These are phyloP conservation scores for Panicum hallii DNA, from an alignment of 202 grass and related monocot species.

Conservation along the genomic window DNA sequence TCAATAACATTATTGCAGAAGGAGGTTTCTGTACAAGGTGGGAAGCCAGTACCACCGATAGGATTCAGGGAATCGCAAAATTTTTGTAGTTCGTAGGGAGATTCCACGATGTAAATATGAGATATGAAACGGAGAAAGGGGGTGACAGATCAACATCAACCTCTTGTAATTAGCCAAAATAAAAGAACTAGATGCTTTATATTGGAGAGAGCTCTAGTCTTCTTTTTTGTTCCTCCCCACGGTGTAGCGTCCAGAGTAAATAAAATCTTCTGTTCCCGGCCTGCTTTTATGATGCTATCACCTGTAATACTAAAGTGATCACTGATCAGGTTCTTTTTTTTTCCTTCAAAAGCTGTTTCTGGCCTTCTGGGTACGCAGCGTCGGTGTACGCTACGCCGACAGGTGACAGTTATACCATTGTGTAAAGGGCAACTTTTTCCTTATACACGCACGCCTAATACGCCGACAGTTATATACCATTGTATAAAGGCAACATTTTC, in stretches of 20 bases:
- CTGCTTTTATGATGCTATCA: neutral
- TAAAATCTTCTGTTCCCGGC: neutral
- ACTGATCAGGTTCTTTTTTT: neutral
- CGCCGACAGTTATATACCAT: no score
- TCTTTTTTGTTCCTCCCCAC: slow-evolving; percentile 6
- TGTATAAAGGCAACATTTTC: no score
- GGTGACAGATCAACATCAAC: slow-evolving; percentile 36
- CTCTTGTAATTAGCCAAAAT: slow-evolving; percentile 61
- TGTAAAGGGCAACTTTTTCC: neutral
- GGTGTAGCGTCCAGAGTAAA: neutral
- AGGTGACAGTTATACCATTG: neutral
- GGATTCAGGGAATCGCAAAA: slow-evolving; percentile 56
- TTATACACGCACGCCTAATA: no score
- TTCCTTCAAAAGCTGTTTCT: neutral
- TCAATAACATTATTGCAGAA: slow-evolving; percentile 54
- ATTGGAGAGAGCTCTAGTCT: slow-evolving; percentile 39
- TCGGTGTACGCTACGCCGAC: neutral
- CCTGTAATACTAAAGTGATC: slow-evolving; percentile 2
- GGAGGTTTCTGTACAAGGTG: slow-evolving; percentile 58
- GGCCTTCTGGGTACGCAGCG: neutral
- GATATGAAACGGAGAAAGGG: slow-evolving; percentile 56
- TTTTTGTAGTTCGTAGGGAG: slow-evolving; percentile 80
- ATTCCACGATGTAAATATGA: slow-evolving; percentile 82
- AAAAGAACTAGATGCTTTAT: slow-evolving; percentile 54
- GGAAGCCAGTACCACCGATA: slow-evolving; percentile 75